These are phyloP conservation scores for Verticillium nubilum DNA, from an alignment of 2,329 filamentous ascomycete species.

Conservation along the genomic window DNA sequence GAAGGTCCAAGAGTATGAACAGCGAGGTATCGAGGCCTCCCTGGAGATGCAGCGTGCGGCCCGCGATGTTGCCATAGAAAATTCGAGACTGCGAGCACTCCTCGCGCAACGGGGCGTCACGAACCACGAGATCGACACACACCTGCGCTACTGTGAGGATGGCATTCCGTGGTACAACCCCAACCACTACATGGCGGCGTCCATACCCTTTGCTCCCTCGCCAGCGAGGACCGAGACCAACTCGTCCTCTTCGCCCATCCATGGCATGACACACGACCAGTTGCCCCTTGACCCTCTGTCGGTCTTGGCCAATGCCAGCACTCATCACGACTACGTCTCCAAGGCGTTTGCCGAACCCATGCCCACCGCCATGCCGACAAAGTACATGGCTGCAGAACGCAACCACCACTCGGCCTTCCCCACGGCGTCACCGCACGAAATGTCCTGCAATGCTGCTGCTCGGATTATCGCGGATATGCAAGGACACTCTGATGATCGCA, in stretches of 20 bases:
- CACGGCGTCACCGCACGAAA: conserved; percentile 21
- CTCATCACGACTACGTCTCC: conserved; percentile 16
- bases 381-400: conserved; percentile 4
- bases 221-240: conserved; percentile 3
- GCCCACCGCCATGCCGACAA: conserved; percentile 1
- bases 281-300: conserved; percentile 26
- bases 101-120: conserved; percentile 32
- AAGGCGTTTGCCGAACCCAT: conserved; percentile 12
- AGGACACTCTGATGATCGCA: conserved; percentile 20
- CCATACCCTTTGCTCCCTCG: background rate
- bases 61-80: conserved; percentile 42
- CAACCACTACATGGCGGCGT: background rate
- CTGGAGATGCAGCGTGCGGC: conserved; percentile 49
- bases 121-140: conserved; percentile 32
- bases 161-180: conserved; percentile 9
- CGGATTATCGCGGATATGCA: conserved; percentile 34
- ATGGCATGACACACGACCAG: background rate
- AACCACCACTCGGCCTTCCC: conserved; percentile 17
- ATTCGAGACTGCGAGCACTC: conserved; percentile 36
- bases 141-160: conserved; percentile 28
- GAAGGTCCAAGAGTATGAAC: conserved; percentile 40
- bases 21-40: conserved; percentile 41
- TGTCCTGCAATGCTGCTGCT: conserved; percentile 28
- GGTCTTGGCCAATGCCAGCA: conserved; percentile 31
- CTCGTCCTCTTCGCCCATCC: background rate